Percentiles rank a stretch among this genome's conserved stretches.
These are phyloP conservation scores for Secale cereale DNA, from an alignment of 176 grass and related monocot genomes.

Conservation along the genomic window DNA sequence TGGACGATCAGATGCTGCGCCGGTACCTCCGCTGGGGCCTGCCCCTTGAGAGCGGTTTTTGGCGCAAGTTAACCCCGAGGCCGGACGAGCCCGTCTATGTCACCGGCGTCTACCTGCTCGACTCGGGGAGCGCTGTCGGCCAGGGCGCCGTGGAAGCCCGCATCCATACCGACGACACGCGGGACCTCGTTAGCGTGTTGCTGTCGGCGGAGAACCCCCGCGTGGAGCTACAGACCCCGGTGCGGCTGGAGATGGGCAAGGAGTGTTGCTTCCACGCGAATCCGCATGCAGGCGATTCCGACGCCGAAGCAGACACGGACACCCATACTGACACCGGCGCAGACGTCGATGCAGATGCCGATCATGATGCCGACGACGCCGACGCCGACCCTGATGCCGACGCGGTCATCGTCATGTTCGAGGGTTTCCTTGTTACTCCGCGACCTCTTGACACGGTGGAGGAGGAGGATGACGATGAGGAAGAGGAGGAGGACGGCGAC, in stretches of 20 bases:
- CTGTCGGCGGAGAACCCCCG: neutral
- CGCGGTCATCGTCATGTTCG: neutral
- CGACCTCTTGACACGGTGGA: neutral
- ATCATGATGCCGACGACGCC: neutral
- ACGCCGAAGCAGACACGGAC: neutral
- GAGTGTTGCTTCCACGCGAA: neutral
- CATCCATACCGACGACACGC: neutral
- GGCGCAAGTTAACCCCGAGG: neutral
- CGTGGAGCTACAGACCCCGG: neutral
- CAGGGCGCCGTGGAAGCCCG: neutral
- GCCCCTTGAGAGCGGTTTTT: neutral
- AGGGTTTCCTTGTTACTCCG: neutral
- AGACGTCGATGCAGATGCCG: neutral
- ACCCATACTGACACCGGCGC: neutral
- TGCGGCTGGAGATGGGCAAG: neutral
- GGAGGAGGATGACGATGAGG: neutral
- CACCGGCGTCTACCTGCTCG: neutral
- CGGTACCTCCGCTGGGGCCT: neutral
- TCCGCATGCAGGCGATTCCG: neutral
- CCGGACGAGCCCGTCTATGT: neutral
- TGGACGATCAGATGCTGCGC: neutral
- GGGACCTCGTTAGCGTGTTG: neutral
- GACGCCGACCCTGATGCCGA: neutral
- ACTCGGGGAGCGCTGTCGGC: neutral
- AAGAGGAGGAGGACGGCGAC: too few species aligned